Evolutionary conservation across 2,329 filamentous ascomycete genomes (phyloP).

Genomic region (Periconia sp.): DNA sequence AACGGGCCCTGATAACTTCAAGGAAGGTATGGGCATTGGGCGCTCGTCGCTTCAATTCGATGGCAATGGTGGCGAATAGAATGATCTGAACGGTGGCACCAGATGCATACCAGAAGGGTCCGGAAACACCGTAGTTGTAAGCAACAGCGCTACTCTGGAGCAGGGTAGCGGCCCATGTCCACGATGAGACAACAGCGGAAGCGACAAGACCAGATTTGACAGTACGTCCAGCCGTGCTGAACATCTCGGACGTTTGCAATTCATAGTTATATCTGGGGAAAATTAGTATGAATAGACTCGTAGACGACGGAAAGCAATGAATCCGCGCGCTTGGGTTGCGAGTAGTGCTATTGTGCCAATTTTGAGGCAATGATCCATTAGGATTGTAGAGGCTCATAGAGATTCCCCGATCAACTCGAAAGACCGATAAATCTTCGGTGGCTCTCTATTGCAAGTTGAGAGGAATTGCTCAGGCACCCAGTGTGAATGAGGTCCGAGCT

Average conservation of each 20-base stretch:
- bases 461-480: too few relatives aligned
- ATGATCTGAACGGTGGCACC: slow-evolving; percentile 64
- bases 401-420: too few relatives aligned
- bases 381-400: too few relatives aligned
- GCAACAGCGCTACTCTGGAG: slow-evolving; percentile 82
- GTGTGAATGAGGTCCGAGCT: too few relatives aligned
- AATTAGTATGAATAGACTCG: too few relatives aligned
- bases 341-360: too few relatives aligned
- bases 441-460: too few relatives aligned
- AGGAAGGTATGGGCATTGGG: slow-evolving; percentile 87
- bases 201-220: slow-evolving; percentile 90
- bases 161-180: slow-evolving; percentile 90
- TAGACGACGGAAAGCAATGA: too few relatives aligned
- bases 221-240: slow-evolving; percentile 84
- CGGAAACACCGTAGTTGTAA: slow-evolving; percentile 75
- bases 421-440: too few relatives aligned
- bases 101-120: slow-evolving; percentile 71
- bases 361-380: too few relatives aligned
- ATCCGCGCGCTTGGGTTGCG: too few relatives aligned
- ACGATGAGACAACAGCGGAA: slow-evolving; percentile 88
- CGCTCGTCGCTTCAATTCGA: slow-evolving; percentile 84
- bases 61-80: slow-evolving; percentile 87
- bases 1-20: slow-evolving; percentile 81
- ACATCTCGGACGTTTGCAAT: slow-evolving; percentile 90
- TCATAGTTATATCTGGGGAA: slow-evolving; percentile 69